Evolutionary conservation across 2,329 filamentous ascomycete species (phyloP).

Genomic region (Saccharata proteae): DNA sequence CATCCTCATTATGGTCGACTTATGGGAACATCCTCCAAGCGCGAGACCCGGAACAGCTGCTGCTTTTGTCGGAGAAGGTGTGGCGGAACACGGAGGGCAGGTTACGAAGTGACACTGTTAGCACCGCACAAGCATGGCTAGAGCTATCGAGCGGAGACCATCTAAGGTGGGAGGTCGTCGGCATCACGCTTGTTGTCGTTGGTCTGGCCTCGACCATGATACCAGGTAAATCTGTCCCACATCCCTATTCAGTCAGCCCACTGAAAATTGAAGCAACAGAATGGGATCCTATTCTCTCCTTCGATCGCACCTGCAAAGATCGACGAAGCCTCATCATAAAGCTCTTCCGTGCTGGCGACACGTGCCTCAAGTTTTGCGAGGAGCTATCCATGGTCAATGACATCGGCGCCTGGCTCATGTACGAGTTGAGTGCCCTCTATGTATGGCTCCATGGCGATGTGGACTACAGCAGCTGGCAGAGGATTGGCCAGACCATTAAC

Average conservation of each 20-base stretch:
- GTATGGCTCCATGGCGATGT: slow-evolving; percentile 17
- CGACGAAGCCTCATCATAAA: slow-evolving; percentile 6
- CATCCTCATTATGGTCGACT: slow-evolving; percentile 15
- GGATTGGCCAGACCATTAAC: slow-evolving; percentile 18
- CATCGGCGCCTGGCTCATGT: slow-evolving; percentile 22
- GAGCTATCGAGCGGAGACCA: slow-evolving; percentile 25
- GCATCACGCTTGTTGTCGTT: slow-evolving; percentile 25
- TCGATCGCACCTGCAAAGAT: too few species aligned
- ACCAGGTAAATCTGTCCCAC: slow-evolving; percentile 12
- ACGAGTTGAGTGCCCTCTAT: slow-evolving; percentile 17
- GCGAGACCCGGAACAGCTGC: slow-evolving; percentile 19
- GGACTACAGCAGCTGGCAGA: slow-evolving; percentile 21
- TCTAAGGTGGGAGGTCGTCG: slow-evolving; percentile 33
- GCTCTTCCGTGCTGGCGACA: slow-evolving; percentile 17
- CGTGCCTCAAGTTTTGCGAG: slow-evolving; percentile 21
- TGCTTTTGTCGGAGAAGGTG: slow-evolving; percentile 26
- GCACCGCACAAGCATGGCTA: slow-evolving; percentile 27
- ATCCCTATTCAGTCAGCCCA: too few species aligned
- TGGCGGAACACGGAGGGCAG: slow-evolving; percentile 30
- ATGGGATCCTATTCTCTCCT: slow-evolving; percentile 21
- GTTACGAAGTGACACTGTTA: slow-evolving; percentile 23
- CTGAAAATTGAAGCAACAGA: slow-evolving; percentile 10
- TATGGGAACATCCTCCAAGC: slow-evolving; percentile 17
- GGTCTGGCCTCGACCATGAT: slow-evolving; percentile 22
- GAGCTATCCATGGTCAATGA: slow-evolving; percentile 22